phyloP scores from a whole-genome alignment of 352 stramenopile genomes.

The Phytophthora tubulina region DNA sequence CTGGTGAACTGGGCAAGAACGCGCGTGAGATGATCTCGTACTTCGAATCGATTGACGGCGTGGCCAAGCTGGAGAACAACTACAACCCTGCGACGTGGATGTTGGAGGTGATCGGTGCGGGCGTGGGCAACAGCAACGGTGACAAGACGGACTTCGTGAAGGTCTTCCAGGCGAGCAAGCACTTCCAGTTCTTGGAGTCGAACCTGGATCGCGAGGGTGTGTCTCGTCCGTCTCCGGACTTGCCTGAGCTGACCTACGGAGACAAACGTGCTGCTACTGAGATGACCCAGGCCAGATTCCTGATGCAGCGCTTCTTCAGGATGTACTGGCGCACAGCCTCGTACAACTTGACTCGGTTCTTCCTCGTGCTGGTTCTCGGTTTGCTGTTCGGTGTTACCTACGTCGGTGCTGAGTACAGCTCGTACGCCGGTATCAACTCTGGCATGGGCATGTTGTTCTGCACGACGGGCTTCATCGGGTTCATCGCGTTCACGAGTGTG shows the following conservation, averaged over 20 bases:
- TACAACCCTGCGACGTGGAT: conserved; percentile 81
- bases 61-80: conserved; percentile 57
- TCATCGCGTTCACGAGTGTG: conserved; percentile 72
- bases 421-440: conserved; percentile 41
- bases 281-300: not conserved
- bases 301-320: conserved; percentile 49
- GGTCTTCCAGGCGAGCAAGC: conserved; percentile 26
- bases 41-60: conserved; percentile 43
- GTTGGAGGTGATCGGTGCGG: conserved; percentile 58
- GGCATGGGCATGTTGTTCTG: conserved; percentile 71
- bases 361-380: conserved; percentile 36
- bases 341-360: conserved; percentile 50
- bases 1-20: conserved; percentile 56
- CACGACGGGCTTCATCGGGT: conserved; percentile 70
- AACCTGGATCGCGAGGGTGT: conserved; percentile 45
- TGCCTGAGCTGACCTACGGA: not conserved
- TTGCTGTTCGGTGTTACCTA: conserved; percentile 38
- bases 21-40: conserved; percentile 43
- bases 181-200: conserved; percentile 36
- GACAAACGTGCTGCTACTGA: not conserved
- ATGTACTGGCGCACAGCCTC: conserved; percentile 80
- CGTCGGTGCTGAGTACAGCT: conserved; percentile 28
- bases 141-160: conserved; percentile 36
- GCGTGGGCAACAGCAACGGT: conserved; percentile 40
- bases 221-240: conserved; percentile 25